These are phyloP conservation scores for Thelonectria olida DNA, from an alignment of 2,329 filamentous ascomycete genomes.

Conservation along the genomic window DNA sequence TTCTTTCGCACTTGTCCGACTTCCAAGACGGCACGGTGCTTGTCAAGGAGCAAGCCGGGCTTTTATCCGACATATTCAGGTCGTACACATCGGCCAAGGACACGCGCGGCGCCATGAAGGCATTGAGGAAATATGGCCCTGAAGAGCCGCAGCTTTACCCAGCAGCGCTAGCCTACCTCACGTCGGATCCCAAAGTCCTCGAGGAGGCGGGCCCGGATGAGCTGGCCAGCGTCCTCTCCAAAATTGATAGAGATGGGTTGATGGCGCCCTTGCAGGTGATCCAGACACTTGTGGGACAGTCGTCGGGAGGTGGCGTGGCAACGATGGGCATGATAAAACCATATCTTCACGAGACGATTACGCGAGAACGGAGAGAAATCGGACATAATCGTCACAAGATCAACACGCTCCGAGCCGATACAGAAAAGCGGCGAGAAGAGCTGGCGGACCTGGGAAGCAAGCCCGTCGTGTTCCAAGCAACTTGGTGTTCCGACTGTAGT, in stretches of 20 bases:
- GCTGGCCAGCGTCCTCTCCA: slow-evolving; percentile 79
- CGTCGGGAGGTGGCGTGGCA: slow-evolving; percentile 68
- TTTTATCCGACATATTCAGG: slow-evolving; percentile 94
- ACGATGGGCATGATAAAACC: slow-evolving; percentile 98
- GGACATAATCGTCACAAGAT: slow-evolving; percentile 81
- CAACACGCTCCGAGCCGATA: slow-evolving; percentile 84
- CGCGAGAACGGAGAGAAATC: slow-evolving; percentile 88
- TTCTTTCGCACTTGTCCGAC: slow-evolving; percentile 90
- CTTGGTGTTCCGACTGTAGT: slow-evolving; percentile 85
- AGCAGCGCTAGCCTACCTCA: slow-evolving; percentile 91
- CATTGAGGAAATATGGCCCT: slow-evolving; percentile 88
- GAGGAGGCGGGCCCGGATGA: slow-evolving; percentile 87
- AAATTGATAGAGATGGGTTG: slow-evolving; percentile 88
- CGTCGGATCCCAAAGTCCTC: slow-evolving; percentile 81
- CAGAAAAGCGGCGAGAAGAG: slow-evolving; percentile 80
- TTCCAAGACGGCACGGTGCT: slow-evolving; percentile 92
- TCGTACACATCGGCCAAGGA: slow-evolving; percentile 94
- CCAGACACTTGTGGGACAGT: slow-evolving; percentile 81
- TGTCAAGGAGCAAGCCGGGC: slow-evolving; percentile 91
- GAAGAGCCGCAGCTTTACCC: slow-evolving; percentile 93
- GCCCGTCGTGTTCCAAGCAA: slow-evolving; percentile 89
- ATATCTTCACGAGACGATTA: slow-evolving; percentile 89
- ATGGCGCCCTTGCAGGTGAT: slow-evolving; percentile 98
- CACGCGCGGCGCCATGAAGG: slow-evolving; percentile 88
- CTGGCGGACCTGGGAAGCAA: slow-evolving; percentile 80